Conservation (phyloP, 768 basidiomycete species). For the Punctularia strigosozonata region DNA sequence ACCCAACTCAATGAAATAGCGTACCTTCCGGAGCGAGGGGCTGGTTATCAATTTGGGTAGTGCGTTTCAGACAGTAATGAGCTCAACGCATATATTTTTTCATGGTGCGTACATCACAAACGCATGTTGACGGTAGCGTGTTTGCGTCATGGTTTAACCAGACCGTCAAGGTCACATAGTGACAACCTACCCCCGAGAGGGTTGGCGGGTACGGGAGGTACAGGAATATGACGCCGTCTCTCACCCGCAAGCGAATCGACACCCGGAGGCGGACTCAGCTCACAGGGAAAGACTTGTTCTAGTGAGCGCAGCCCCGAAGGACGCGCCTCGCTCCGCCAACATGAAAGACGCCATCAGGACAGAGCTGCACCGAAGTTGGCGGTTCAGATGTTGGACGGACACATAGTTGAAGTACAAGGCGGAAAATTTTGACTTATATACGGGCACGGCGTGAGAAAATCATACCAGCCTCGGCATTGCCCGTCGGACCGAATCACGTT, state of each 20-base stretch:
- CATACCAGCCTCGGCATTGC: no score
- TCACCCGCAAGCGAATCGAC: constrained; percentile 39
- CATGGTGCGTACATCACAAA: constrained; percentile 1
- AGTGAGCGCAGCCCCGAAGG: constrained; percentile 33
- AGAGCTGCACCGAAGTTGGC: constrained; percentile 9
- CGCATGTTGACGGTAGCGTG: constrained; percentile 20
- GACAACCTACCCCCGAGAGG: constrained; percentile 30
- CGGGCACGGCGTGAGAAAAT: no score
- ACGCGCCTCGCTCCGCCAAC: constrained; percentile 69
- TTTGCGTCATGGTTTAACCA: constrained; percentile 75
- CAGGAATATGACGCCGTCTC: constrained; percentile 71
- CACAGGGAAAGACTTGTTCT: constrained; percentile 29
- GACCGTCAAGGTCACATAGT: constrained; percentile 77
- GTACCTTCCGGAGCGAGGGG: no score
- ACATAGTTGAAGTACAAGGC: constrained; percentile 6
- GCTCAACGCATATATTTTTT: background rate
- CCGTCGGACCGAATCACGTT: no score
- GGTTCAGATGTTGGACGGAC: no score
- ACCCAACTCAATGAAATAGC: no score
- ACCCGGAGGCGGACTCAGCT: constrained; percentile 38
- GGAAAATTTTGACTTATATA: constrained; percentile 5
- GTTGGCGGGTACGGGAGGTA: constrained; percentile 52
- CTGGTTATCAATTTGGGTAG: no score
- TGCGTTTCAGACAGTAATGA: background rate
- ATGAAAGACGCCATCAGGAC: constrained; percentile 53